phyloP scores from a whole-genome alignment of 2,329 filamentous ascomycete species.

The Calonectria leucothoes region DNA sequence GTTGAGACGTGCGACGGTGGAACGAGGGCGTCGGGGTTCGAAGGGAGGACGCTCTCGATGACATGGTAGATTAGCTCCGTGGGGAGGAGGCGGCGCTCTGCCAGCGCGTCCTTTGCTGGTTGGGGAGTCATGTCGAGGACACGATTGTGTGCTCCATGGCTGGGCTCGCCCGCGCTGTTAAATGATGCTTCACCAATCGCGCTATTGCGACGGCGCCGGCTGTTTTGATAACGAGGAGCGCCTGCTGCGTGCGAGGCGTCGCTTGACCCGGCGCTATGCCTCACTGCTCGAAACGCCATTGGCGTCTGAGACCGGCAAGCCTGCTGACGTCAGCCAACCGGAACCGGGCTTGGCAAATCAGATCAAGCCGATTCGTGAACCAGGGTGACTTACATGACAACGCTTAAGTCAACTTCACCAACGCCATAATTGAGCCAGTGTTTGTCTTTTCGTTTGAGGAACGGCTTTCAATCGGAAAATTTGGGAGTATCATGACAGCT shows the following conservation, averaged over 20 bases:
- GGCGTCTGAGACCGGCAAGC: background rate
- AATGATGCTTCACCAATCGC: constrained; percentile 13
- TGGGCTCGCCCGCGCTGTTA: background rate
- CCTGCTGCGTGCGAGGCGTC: background rate
- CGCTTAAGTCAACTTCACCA: background rate
- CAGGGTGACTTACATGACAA: background rate
- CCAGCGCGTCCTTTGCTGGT: constrained; percentile 4
- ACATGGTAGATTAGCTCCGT: constrained; percentile 50
- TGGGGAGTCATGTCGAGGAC: constrained; percentile 18
- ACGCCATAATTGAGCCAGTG: background rate
- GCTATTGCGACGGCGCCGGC: constrained; percentile 16
- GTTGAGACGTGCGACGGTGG: constrained; percentile 53
- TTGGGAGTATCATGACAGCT: background rate
- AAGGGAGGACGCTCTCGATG: constrained; percentile 50
- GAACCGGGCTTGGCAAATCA: background rate
- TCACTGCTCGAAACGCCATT: background rate
- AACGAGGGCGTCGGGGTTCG: constrained; percentile 46
- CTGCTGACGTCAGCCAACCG: constrained; percentile 6
- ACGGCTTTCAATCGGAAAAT: background rate
- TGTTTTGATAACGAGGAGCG: constrained; percentile 10
- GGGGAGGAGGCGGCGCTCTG: constrained; percentile 40
- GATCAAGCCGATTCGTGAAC: background rate
- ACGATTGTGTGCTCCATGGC: constrained; percentile 20
- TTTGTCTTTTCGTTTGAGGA: background rate
- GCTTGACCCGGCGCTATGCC: background rate